Percentiles rank a stretch among this genome's conserved stretches.
Evolutionary conservation across 1,139 yeast genomes (phyloP).

Genomic region (Scheffersomyces parashehatae): DNA sequence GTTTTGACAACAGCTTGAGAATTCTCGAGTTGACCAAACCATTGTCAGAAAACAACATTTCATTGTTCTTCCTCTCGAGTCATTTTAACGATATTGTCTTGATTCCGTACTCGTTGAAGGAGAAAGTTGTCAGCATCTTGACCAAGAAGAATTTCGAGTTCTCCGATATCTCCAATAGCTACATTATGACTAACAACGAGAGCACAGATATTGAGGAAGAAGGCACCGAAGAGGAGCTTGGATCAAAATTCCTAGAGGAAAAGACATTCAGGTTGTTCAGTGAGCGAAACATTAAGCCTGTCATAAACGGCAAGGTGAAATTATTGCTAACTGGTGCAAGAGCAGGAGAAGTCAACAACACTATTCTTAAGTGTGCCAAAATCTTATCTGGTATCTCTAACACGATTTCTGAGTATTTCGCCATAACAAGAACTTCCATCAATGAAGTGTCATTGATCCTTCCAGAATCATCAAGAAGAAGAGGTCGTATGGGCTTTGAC

Average conservation of each 20-base stretch:
- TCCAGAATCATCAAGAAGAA: conserved; percentile 42
- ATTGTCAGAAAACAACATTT: conserved; percentile 54
- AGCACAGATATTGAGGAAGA: background rate
- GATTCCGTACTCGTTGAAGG: conserved; percentile 49
- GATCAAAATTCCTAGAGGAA: conserved; percentile 18
- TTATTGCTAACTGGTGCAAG: conserved; percentile 65
- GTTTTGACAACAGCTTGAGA: conserved; percentile 51
- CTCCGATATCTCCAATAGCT: conserved; percentile 41
- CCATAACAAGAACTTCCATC: conserved; percentile 55
- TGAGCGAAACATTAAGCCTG: conserved; percentile 44
- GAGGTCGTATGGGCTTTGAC: conserved; percentile 41
- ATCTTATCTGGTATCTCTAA: conserved; percentile 24
- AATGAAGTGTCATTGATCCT: conserved; percentile 57
- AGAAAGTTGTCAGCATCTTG: conserved; percentile 46
- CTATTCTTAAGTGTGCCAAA: conserved; percentile 38
- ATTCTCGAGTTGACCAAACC: conserved; percentile 64
- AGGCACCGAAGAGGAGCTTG: conserved; percentile 3
- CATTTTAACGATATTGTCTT: conserved; percentile 70
- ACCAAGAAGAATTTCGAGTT: conserved; percentile 45
- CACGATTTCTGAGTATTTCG: conserved; percentile 51
- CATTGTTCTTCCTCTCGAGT: conserved; percentile 64
- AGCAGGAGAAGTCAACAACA: conserved; percentile 43
- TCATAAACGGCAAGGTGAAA: conserved; percentile 38
- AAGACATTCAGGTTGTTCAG: conserved; percentile 45
- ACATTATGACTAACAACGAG: conserved; percentile 15